These are phyloP conservation scores for Sporothrix variecibatus DNA, from an alignment of 2,329 filamentous ascomycete species.

Conservation along the genomic window DNA sequence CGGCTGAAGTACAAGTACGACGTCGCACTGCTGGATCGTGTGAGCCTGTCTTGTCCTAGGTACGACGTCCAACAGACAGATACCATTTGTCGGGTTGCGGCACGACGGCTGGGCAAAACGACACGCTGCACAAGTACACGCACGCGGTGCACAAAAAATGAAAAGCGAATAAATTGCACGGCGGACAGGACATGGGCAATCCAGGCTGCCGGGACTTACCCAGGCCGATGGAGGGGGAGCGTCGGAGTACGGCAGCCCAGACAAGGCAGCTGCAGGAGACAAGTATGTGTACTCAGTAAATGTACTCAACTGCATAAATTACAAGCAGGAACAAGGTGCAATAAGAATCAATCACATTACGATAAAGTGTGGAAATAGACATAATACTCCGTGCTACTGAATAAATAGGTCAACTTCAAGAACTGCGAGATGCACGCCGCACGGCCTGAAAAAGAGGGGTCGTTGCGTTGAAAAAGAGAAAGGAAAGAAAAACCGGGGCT, in stretches of 20 bases:
- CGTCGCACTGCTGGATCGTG: neutral
- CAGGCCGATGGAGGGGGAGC: slow-evolving; percentile 4
- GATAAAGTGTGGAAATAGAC: no score
- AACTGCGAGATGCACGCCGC: neutral
- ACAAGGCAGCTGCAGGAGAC: neutral
- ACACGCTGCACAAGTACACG: neutral
- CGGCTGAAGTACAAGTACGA: neutral
- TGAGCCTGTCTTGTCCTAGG: neutral
- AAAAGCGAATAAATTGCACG: neutral
- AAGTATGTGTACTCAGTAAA: no score
- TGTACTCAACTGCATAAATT: no score
- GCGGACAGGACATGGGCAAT: neutral
- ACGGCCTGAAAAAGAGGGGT: neutral
- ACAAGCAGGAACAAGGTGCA: neutral
- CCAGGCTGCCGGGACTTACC: slow-evolving; percentile 13
- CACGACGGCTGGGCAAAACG: neutral
- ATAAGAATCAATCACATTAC: no score
- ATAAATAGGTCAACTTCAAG: no score
- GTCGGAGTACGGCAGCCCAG: neutral
- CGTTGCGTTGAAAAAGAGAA: neutral
- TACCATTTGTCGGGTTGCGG: neutral
- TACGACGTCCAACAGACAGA: neutral
- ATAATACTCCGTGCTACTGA: no score
- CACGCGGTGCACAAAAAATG: neutral
- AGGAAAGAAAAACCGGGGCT: slow-evolving; percentile 5